Evolutionary conservation across 2,329 filamentous ascomycete genomes (phyloP).

Genomic region (Penicillium sp.): DNA sequence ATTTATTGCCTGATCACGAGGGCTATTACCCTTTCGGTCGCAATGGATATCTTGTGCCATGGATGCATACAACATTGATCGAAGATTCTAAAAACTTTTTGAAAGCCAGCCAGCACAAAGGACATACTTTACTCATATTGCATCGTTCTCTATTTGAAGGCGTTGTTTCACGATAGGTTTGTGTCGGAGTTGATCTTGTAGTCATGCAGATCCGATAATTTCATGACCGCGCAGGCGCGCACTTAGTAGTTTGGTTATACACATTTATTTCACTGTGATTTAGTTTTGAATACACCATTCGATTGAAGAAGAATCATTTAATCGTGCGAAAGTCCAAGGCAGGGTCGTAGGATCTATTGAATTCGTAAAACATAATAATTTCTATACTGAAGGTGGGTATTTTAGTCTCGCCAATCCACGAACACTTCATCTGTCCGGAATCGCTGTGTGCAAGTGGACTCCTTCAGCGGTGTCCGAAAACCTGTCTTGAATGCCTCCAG

Average conservation of each 20-base stretch:
- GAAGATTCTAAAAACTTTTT: not conserved
- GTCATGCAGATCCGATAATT: conserved; percentile 4
- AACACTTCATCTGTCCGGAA: conserved; percentile 82
- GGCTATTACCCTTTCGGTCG: not conserved
- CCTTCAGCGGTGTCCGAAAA: conserved; percentile 71
- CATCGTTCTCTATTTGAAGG: not conserved
- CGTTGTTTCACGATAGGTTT: not conserved
- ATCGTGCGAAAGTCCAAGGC: not conserved
- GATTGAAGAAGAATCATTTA: not conserved
- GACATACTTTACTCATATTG: not conserved
- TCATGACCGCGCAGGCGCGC: conserved; percentile 7
- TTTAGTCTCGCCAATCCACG: conserved; percentile 70
- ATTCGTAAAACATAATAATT: conserved; percentile 22
- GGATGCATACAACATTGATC: conserved; percentile 2
- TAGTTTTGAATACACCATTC: not conserved
- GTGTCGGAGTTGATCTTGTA: not conserved
- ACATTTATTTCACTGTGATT: not conserved
- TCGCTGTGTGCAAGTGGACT: conserved; percentile 81
- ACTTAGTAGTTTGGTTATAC: not conserved
- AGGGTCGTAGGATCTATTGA: not conserved
- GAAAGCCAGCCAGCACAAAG: not conserved
- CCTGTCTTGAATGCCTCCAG: conserved; percentile 81
- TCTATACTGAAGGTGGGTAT: not conserved
- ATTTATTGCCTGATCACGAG: not conserved
- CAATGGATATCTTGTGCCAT: not conserved